These are phyloP conservation scores for Dactylellina haptotyla DNA, from an alignment of 2,329 filamentous ascomycete genomes.

Conservation along the genomic window DNA sequence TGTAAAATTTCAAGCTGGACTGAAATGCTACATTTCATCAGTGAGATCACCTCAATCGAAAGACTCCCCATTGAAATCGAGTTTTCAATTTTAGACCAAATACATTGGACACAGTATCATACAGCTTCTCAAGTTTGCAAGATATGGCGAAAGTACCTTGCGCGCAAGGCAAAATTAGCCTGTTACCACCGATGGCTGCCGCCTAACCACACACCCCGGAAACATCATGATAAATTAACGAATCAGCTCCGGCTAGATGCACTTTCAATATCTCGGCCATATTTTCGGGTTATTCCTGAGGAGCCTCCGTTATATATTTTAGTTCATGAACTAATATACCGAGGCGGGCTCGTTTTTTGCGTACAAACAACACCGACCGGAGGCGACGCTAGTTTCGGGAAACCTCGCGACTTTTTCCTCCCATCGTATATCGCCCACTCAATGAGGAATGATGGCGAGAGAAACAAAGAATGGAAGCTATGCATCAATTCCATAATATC, in stretches of 20 bases:
- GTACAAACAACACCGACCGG: conserved; percentile 29
- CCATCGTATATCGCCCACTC: conserved; percentile 10
- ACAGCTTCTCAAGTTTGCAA: conserved; percentile 40
- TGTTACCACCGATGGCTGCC: conserved; percentile 34
- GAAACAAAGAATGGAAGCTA: conserved; percentile 25
- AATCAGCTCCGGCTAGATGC: conserved; percentile 1
- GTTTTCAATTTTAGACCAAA: conserved; percentile 33
- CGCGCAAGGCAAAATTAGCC: conserved; percentile 25
- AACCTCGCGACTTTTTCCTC: conserved; percentile 21
- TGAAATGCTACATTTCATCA: not conserved
- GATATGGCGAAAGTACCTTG: conserved; percentile 30
- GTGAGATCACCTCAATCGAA: not conserved
- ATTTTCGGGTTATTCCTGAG: conserved; percentile 5
- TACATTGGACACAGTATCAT: conserved; percentile 45
- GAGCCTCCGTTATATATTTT: conserved; percentile 14
- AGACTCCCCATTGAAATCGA: conserved; percentile 39
- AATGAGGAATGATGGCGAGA: conserved; percentile 27
- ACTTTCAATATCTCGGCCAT: conserved; percentile 12
- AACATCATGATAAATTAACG: conserved; percentile 3
- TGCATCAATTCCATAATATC: conserved; percentile 13
- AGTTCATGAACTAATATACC: conserved; percentile 36
- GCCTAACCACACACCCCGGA: not conserved
- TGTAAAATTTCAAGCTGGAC: not conserved
- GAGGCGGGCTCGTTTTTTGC: conserved; percentile 34
- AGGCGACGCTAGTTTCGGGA: conserved; percentile 21